Evolutionary conservation across 805 yeast species (phyloP).

Genomic region (Yarrowia sp.): DNA sequence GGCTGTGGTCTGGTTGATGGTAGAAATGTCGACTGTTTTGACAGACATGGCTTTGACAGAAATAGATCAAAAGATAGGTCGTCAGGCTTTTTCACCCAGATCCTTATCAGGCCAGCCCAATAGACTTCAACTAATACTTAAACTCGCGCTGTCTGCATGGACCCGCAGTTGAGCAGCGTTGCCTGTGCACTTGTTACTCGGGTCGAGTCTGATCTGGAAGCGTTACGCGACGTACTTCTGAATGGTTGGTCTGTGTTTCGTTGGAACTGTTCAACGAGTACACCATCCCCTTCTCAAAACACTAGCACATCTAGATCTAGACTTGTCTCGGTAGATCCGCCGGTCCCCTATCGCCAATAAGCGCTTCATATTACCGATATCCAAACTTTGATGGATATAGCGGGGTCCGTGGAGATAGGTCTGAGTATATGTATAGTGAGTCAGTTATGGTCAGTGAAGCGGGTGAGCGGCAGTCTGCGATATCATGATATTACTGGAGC

Average conservation of each 20-base stretch:
- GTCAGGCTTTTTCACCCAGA: not conserved
- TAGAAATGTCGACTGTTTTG: slow-evolving; percentile 50
- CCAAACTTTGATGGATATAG: not conserved
- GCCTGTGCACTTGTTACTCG: not conserved
- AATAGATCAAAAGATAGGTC: no score
- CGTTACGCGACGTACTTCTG: not conserved
- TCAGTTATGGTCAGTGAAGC: no score
- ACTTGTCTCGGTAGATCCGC: not conserved
- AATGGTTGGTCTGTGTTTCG: no score
- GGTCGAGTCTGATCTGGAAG: not conserved
- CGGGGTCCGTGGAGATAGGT: not conserved
- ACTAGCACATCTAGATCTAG: not conserved
- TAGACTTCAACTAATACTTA: slow-evolving; percentile 2
- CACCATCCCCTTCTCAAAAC: not conserved
- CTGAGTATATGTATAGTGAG: not conserved
- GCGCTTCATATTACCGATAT: slow-evolving; percentile 2
- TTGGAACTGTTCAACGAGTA: not conserved
- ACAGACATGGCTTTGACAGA: slow-evolving; percentile 33
- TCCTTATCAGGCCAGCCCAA: slow-evolving; percentile 1
- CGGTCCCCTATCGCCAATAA: not conserved
- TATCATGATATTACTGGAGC: no score
- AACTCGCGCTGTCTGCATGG: not conserved
- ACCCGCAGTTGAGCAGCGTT: not conserved
- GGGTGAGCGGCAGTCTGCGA: no score
- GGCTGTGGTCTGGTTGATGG: slow-evolving; percentile 45